Evolutionary conservation across 1,284 basidiomycete species (phyloP).

Genomic region (Erythrobasidium hasegawianum): DNA sequence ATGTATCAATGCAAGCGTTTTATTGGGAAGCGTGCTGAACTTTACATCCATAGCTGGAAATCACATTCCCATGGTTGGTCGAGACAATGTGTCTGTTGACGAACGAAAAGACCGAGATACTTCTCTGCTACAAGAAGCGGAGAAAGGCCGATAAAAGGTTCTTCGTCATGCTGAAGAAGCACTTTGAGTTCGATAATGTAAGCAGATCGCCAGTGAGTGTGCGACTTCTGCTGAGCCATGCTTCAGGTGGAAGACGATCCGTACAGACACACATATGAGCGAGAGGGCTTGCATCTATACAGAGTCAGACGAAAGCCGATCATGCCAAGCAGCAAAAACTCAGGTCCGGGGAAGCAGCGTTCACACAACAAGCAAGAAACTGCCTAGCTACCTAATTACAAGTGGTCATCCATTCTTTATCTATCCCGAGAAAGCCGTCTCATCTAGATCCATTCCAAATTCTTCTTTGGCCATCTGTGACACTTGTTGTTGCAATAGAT

Average conservation of each 20-base stretch:
- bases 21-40: too few relatives aligned
- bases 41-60: conserved; percentile 13
- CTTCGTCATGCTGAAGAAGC: conserved; percentile 36
- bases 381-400: too few relatives aligned
- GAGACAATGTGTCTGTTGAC: conserved; percentile 35
- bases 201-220: too few relatives aligned
- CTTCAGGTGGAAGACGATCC: conserved; percentile 29
- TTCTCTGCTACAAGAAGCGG: conserved; percentile 40
- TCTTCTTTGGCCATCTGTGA: conserved; percentile 53
- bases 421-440: conserved; percentile 23
- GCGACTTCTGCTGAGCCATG: too few relatives aligned
- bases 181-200: conserved; percentile 32
- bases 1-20: too few relatives aligned
- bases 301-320: conserved; percentile 4
- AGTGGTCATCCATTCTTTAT: too few relatives aligned
- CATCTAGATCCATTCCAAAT: conserved; percentile 52
- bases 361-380: background rate
- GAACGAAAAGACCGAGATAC: conserved; percentile 28
- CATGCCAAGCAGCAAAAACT: background rate
- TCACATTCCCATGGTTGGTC: conserved; percentile 15
- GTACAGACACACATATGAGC: conserved; percentile 16
- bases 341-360: too few relatives aligned
- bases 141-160: conserved; percentile 41
- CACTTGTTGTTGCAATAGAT: conserved; percentile 48
- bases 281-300: conserved; percentile 24